Conservation (phyloP, 257 asterid genomes). For the Solanum bulbocastanum region DNA sequence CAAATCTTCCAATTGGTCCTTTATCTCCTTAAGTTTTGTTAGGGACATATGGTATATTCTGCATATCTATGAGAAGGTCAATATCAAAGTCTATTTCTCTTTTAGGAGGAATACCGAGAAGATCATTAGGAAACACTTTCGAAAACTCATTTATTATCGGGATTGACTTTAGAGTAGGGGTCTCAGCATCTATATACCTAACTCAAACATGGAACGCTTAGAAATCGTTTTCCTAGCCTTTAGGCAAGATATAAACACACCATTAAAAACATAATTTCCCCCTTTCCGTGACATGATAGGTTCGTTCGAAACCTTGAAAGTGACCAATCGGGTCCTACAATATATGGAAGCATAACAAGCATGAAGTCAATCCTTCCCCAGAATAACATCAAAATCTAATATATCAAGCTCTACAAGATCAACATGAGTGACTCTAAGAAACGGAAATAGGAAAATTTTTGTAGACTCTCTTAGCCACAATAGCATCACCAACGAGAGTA, state of each 20-base stretch:
- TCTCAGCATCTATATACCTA: neutral
- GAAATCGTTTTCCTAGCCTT: neutral
- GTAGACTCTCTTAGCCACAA: too few species aligned
- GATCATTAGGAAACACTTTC: too few species aligned
- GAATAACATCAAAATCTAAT: neutral
- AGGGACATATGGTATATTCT: too few species aligned
- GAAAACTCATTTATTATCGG: too few species aligned
- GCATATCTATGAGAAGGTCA: too few species aligned
- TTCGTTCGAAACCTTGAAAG: neutral
- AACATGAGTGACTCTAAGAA: neutral
- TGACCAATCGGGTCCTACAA: neutral
- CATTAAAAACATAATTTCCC: neutral
- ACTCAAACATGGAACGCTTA: neutral
- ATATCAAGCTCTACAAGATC: neutral
- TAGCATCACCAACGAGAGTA: too few species aligned
- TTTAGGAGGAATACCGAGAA: too few species aligned
- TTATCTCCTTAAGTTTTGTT: too few species aligned
- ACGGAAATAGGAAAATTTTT: rapidly evolving
- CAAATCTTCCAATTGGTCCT: too few species aligned
- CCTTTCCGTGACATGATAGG: neutral
- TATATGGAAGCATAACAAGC: neutral
- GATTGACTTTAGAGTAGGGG: too few species aligned
- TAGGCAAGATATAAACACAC: too few species aligned
- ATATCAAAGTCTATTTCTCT: too few species aligned
- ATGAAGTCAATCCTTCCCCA: neutral